Percentiles rank a stretch among this genome's conserved stretches.
phyloP scores from a whole-genome alignment of 2,329 filamentous ascomycete genomes.

The Penicillium sp. region DNA sequence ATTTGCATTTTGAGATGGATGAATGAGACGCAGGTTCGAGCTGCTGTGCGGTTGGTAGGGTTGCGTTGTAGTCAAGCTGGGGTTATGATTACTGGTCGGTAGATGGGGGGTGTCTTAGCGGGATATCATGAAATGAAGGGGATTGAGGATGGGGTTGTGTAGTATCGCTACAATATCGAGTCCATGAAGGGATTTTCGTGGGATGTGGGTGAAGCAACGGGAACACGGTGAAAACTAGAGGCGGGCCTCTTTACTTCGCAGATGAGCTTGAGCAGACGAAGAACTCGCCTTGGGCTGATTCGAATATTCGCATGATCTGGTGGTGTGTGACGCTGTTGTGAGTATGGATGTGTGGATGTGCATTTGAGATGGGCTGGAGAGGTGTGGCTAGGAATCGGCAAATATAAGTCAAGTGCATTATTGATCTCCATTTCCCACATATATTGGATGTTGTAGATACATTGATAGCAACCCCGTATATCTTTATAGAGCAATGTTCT shows the following conservation, averaged over 20 bases:
- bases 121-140: conserved; percentile 14
- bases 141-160: not conserved
- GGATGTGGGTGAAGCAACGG: conserved; percentile 11
- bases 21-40: too few relatives aligned
- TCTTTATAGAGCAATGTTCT: not conserved
- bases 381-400: not conserved
- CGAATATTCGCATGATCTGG: not conserved
- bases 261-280: conserved; percentile 2
- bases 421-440: not conserved
- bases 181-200: not conserved
- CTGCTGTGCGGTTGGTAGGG: too few relatives aligned
- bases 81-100: not conserved
- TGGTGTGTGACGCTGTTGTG: not conserved
- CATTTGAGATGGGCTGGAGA: not conserved
- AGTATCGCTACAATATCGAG: too few relatives aligned
- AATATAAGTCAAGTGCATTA: not conserved
- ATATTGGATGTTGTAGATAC: conserved; percentile 1
- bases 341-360: not conserved
- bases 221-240: conserved; percentile 8
- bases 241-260: conserved; percentile 11
- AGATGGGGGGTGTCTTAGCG: conserved; percentile 16
- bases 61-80: too few relatives aligned
- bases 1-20: too few relatives aligned
- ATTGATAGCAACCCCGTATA: not conserved
- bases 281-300: not conserved